Evolutionary conservation across 805 yeast genomes (phyloP).

Genomic region (Wickerhamiella musiphila): DNA sequence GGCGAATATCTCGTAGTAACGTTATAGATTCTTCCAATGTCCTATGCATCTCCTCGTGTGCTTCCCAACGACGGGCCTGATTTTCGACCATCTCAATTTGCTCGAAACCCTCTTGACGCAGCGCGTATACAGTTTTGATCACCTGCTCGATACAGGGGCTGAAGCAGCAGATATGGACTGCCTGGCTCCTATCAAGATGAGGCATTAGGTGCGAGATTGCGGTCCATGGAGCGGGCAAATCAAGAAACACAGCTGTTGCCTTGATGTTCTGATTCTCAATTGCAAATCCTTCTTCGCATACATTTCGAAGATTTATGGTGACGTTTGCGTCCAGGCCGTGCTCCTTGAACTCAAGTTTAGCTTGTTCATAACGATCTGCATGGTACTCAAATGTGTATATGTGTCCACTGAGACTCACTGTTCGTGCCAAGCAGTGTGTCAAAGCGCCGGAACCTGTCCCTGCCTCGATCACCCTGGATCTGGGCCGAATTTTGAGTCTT

Average conservation of each 20-base stretch:
- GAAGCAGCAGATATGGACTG: conserved; percentile 75
- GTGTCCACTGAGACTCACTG: conserved; percentile 43
- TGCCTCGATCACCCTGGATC: conserved; percentile 76
- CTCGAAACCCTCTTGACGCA: conserved; percentile 66
- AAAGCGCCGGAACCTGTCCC: conserved; percentile 97
- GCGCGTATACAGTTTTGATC: conserved; percentile 59
- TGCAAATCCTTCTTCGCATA: conserved; percentile 71
- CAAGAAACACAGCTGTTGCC: conserved; percentile 70
- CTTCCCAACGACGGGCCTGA: conserved; percentile 72
- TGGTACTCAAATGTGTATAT: conserved; percentile 86
- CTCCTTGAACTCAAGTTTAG: conserved; percentile 51
- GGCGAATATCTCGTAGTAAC: conserved; percentile 63
- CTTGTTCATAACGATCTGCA: conserved; percentile 64
- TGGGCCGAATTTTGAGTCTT: conserved; percentile 54
- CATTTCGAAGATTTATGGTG: conserved; percentile 77
- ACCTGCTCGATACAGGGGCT: conserved; percentile 98
- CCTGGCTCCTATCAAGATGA: conserved; percentile 26
- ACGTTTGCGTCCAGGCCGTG: conserved; percentile 50
- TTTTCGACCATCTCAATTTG: conserved; percentile 85
- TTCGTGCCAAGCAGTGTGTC: conserved; percentile 80
- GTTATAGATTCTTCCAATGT: conserved; percentile 63
- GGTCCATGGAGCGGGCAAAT: conserved; percentile 92
- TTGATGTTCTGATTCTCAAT: conserved; percentile 15
- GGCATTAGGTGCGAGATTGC: conserved; percentile 60
- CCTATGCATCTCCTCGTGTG: conserved; percentile 75